Percentiles rank a stretch among this genome's conserved stretches.
Evolutionary conservation across 2,329 filamentous ascomycete genomes (phyloP).

Genomic region (Monilinia laxa): DNA sequence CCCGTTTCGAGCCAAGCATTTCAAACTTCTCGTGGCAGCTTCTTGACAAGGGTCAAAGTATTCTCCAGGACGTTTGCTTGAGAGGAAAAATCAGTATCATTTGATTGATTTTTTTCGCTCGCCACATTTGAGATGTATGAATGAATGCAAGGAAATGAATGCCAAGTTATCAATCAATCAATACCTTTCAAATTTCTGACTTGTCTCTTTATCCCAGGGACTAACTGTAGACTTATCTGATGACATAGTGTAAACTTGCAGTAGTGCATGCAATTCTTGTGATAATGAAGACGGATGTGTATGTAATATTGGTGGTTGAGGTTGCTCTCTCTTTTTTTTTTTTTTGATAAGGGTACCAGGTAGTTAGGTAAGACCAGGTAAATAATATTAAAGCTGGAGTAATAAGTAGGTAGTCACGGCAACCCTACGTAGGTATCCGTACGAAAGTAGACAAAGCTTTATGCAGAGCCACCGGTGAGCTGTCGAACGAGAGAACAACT

Average conservation of each 20-base stretch:
- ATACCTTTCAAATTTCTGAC: slow-evolving; percentile 65
- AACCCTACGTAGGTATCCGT: too few relatives aligned
- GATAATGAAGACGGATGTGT: neutral
- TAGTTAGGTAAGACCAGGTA: too few relatives aligned
- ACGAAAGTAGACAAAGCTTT: too few relatives aligned
- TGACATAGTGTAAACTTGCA: slow-evolving; percentile 29
- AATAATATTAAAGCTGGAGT: too few relatives aligned
- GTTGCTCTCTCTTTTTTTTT: neutral
- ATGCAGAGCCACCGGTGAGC: too few relatives aligned
- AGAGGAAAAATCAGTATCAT: neutral
- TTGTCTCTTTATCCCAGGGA: slow-evolving; percentile 59
- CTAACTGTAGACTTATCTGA: slow-evolving; percentile 37
- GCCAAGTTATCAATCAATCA: neutral
- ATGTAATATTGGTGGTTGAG: slow-evolving; percentile 3
- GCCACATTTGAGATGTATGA: slow-evolving; percentile 26
- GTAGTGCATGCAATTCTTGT: neutral
- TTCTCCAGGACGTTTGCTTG: slow-evolving; percentile 82
- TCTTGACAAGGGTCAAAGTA: slow-evolving; percentile 97
- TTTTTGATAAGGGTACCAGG: neutral
- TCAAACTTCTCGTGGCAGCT: slow-evolving; percentile 79
- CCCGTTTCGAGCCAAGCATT: slow-evolving; percentile 83
- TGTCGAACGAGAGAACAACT: too few relatives aligned
- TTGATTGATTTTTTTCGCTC: neutral
- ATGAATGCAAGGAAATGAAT: too few relatives aligned
- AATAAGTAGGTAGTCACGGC: too few relatives aligned